Evolutionary conservation across 371 early-diverging fungal genomes (phyloP).

Genomic region (Mucor saturninus): DNA sequence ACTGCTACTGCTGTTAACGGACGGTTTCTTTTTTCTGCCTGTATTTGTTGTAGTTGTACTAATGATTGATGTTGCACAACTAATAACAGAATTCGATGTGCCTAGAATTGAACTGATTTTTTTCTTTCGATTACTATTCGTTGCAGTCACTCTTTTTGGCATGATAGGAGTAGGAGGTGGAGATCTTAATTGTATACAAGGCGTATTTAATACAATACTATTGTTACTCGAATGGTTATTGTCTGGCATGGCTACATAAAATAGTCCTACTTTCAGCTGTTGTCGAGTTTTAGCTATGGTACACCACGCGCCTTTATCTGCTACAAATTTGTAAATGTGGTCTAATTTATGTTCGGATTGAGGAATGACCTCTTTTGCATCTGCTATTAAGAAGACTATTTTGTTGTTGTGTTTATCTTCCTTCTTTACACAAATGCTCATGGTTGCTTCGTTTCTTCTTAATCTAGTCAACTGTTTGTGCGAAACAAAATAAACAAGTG

Average conservation of each 20-base stretch:
- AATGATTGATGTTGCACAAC: not conserved
- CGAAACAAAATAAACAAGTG: slow-evolving; percentile 50
- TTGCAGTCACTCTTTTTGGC: slow-evolving; percentile 13
- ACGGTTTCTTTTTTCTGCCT: slow-evolving; percentile 1
- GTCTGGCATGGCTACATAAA: slow-evolving; percentile 52
- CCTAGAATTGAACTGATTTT: slow-evolving; percentile 17
- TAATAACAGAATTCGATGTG: not conserved
- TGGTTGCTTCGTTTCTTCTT: slow-evolving; percentile 38
- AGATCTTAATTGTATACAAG: slow-evolving; percentile 28
- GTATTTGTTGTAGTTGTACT: not conserved
- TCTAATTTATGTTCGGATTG: slow-evolving; percentile 40
- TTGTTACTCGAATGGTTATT: slow-evolving; percentile 13
- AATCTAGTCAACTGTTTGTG: slow-evolving; percentile 44
- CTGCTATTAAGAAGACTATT: slow-evolving; percentile 29
- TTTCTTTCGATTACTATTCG: slow-evolving; percentile 15
- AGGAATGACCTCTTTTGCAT: slow-evolving; percentile 46
- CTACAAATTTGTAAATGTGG: slow-evolving; percentile 45
- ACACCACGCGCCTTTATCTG: slow-evolving; percentile 49
- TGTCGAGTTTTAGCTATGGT: slow-evolving; percentile 25
- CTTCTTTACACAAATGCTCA: slow-evolving; percentile 24
- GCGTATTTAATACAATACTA: slow-evolving; percentile 12
- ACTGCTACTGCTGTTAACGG: not conserved
- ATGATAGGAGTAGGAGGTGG: slow-evolving; percentile 31
- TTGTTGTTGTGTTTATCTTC: not conserved
- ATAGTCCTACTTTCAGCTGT: slow-evolving; percentile 45